Evolutionary conservation across 106 monocot species (phyloP).

Genomic region (Agapanthus africanus): DNA sequence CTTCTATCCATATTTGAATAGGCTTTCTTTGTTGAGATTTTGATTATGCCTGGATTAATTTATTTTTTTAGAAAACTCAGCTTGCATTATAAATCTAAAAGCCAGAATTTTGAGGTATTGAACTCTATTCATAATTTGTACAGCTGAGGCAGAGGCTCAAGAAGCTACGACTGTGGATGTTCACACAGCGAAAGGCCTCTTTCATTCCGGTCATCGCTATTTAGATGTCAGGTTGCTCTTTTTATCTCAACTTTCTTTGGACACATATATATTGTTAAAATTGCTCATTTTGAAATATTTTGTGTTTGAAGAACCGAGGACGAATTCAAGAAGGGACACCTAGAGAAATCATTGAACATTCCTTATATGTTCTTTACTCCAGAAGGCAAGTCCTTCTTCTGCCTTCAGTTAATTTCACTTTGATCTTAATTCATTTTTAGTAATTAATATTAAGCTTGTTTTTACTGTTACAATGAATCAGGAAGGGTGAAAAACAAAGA

Average conservation of each 20-base stretch:
- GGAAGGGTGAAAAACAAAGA: constrained; percentile 60
- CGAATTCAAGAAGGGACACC: constrained; percentile 59
- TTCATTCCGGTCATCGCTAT: constrained; percentile 43
- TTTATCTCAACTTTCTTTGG: not conserved
- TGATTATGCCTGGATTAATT: too few species aligned
- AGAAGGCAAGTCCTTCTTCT: constrained; percentile 25
- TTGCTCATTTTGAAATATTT: constrained; percentile 2
- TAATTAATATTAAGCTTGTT: not conserved
- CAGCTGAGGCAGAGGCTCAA: not conserved
- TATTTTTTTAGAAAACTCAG: too few species aligned
- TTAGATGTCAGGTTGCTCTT: constrained; percentile 69
- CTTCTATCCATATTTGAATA: too few species aligned
- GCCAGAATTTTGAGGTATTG: too few species aligned
- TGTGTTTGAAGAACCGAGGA: constrained; percentile 48
- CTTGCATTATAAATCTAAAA: too few species aligned
- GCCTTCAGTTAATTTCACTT: not conserved
- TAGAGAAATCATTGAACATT: constrained; percentile 43
- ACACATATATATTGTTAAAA: not conserved
- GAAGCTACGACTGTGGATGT: constrained; percentile 39
- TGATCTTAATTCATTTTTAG: not conserved
- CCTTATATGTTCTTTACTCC: constrained; percentile 74
- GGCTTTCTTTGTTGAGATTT: too few species aligned
- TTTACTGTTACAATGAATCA: constrained; percentile 9
- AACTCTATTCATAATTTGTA: not conserved
- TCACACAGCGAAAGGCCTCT: constrained; percentile 31